These are phyloP conservation scores for Zymoseptoria pseudotritici DNA, from an alignment of 2,329 filamentous ascomycete genomes.

Conservation along the genomic window DNA sequence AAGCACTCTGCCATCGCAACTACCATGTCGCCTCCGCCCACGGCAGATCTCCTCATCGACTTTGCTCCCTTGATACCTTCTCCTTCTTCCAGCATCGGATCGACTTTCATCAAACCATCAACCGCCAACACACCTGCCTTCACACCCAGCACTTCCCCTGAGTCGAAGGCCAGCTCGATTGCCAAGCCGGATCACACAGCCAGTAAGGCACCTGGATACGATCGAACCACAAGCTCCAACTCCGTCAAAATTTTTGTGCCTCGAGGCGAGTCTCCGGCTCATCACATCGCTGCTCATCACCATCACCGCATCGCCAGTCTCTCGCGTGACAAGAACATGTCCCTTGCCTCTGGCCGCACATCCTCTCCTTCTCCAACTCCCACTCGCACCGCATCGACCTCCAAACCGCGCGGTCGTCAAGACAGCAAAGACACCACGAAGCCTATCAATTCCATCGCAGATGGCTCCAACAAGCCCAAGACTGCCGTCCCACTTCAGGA, in stretches of 20 bases:
- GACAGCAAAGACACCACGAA: background rate
- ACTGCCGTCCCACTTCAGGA: background rate
- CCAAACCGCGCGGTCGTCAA: background rate
- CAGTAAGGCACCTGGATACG: background rate
- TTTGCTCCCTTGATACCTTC: conserved; percentile 16
- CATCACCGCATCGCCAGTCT: conserved; percentile 12
- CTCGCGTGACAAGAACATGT: background rate
- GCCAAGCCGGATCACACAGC: background rate
- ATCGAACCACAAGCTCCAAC: background rate
- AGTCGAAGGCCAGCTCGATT: background rate
- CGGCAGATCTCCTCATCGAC: conserved; percentile 22
- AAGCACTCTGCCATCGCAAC: background rate
- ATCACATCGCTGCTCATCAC: conserved; percentile 20
- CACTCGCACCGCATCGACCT: conserved; percentile 23
- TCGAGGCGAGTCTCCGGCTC: conserved; percentile 21
- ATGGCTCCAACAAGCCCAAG: background rate
- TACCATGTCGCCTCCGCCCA: conserved; percentile 5
- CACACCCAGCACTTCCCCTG: background rate
- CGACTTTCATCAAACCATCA: conserved; percentile 1
- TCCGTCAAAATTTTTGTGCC: conserved; percentile 24
- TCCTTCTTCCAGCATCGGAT: conserved; percentile 2
- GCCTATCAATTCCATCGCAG: background rate
- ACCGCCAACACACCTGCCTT: background rate
- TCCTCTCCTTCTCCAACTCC: conserved; percentile 31
- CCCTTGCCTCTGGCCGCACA: conserved; percentile 1